These are phyloP conservation scores for Proliferodiscus dingleyae DNA, from an alignment of 2,329 filamentous ascomycete species.

Conservation along the genomic window DNA sequence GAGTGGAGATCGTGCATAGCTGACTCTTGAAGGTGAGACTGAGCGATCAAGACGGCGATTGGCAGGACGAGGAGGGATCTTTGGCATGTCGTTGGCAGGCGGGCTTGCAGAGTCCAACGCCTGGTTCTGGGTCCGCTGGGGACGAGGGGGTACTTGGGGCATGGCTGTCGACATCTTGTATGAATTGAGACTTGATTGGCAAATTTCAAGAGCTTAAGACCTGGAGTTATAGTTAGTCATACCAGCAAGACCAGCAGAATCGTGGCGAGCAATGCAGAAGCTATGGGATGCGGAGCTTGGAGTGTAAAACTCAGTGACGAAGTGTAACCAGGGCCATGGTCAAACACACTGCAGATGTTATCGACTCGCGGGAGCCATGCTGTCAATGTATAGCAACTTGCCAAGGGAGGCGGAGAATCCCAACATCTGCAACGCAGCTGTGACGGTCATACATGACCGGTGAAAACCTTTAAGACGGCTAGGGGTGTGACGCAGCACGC, in stretches of 20 bases:
- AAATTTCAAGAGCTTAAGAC: slow-evolving; percentile 6
- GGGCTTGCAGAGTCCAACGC: slow-evolving; percentile 33
- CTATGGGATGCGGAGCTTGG: slow-evolving; percentile 2
- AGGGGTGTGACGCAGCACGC: slow-evolving; percentile 7
- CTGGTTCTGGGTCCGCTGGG: slow-evolving; percentile 46
- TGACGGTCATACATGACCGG: slow-evolving; percentile 15
- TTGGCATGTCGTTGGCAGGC: slow-evolving; percentile 50
- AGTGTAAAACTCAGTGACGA: not conserved
- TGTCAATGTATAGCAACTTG: slow-evolving; percentile 11
- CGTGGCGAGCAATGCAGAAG: slow-evolving; percentile 11
- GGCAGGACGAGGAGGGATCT: slow-evolving; percentile 71
- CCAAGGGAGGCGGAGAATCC: slow-evolving; percentile 11
- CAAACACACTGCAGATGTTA: slow-evolving; percentile 8
- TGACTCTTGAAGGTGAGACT: slow-evolving; percentile 69
- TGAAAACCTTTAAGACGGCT: not conserved
- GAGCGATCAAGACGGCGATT: slow-evolving; percentile 66
- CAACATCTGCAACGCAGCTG: slow-evolving; percentile 5
- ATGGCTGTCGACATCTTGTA: slow-evolving; percentile 37
- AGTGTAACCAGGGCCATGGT: slow-evolving; percentile 1
- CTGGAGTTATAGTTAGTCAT: slow-evolving; percentile 16
- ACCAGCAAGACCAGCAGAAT: slow-evolving; percentile 1
- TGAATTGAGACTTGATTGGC: not conserved
- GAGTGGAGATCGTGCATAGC: slow-evolving; percentile 80
- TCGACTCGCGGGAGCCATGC: slow-evolving; percentile 9
- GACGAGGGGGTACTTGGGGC: slow-evolving; percentile 57